Evolutionary conservation across 75 land plant species (phyloP), one percentile per base, ranked within the genome.

Genomic region (Gnetum montanum): DNA sequence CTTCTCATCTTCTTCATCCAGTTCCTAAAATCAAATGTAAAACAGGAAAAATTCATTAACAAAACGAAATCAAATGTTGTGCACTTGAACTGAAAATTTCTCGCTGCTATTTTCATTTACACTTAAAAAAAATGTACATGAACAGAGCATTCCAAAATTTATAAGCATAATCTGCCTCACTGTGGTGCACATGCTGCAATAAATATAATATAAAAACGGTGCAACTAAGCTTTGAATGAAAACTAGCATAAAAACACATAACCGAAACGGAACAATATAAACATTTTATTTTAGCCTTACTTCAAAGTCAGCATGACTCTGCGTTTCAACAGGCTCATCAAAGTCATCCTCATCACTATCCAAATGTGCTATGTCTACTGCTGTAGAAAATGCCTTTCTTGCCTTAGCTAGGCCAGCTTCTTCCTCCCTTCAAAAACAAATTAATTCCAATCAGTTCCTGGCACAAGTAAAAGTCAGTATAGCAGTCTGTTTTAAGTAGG

Each of bases 281-380:
- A n/a, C n/a, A n/a, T n/a, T n/a, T n/a, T n/a, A n/a, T n/a, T n/a
- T n/a, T n/a, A n/a, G n/a, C n/a, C 66, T 57, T 47, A 77, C 87
- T 34, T 78, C 76, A 49, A 43, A 63, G 41, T 48, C 75, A 18
- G 70, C 90, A 62, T 51, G 63, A 29, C 76, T 86, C 33, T 70
- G 69, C 19, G 75, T 63, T 37, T 90, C 90, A 23, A 75, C 65
- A 41, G 77, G 77, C 15, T 79, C 89, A 18, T 64, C 81, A 26
- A 69, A 76, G 19, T 64, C 78, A 58, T 84, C 85, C 4, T 73
- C 63, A 33, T 91, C 98, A 45, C 81, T 75, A 4, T 78, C 89
- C 23, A 63, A 71, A 3, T 55, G 57, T 2, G 26, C 67, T 1
- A 62, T 62, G 19, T 60, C 60, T 6, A 38, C 56, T 15, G 18